Evolutionary conservation across 257 asterid species (phyloP), one percentile per base, ranked within the genome.

Genomic region (Jacaranda mimosifolia): DNA sequence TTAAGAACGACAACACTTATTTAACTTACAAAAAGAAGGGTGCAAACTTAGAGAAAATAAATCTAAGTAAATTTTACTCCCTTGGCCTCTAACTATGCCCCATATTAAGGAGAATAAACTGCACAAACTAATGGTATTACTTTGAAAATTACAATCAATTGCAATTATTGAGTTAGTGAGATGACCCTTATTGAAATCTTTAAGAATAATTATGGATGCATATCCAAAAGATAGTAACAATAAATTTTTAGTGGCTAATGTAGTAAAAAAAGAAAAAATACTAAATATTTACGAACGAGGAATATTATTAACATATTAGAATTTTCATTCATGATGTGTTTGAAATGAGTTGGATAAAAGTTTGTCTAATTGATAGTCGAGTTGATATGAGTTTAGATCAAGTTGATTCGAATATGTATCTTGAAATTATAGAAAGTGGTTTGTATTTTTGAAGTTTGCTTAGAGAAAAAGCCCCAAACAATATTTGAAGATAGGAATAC

Each of bases 1-100:
- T 86, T 73, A 72, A 80, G 76, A 71, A 78, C 53, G 59, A 75
- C 81, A 75, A 60, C 68, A 32, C 80, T 79, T 67, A 71, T 73
- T 26, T 83, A 74, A 21, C 73, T 73, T 70, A 42, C 65, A 68
- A 57, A 53, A 76, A 39, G 26, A 46, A 65, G 36, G 68, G 65
- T 79, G 70, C 74, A 56, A 76, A 68, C 69, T 70, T 74, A 49
- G 53, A 74, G 57, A 60, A 77, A 80, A 80, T 63, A 46, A 75
- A 9, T 52, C 63, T 26, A 55, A 0, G 19, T 9, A n/a, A 18
- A 40, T 17, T 56, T 42, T 21, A 69, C 11, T 45, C 32, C 9
- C 6, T 46, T 26, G 46, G 62, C 70, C 65, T 63, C 60, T 63
- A 15, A 63, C 39, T 7, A 9, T 63, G 26, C 7, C 7, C 4